phyloP scores from a whole-genome alignment of 441 rosid species.

The Flueggea neowawraea region DNA sequence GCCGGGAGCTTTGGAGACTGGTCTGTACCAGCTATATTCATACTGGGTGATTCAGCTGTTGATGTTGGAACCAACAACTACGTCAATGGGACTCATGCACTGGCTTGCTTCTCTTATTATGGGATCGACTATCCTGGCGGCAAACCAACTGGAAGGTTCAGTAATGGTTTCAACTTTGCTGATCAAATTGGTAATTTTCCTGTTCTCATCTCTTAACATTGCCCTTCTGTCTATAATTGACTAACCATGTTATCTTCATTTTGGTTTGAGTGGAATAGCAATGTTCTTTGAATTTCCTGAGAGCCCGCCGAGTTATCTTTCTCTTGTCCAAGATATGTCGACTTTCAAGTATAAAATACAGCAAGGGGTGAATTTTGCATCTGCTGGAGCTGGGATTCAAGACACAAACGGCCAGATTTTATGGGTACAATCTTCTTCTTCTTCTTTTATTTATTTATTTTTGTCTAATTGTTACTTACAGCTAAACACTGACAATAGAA shows the following conservation, averaged over 20 bases:
- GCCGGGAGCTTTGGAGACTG: neutral
- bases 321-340: constrained; percentile 1
- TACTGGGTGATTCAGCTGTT: constrained; percentile 30
- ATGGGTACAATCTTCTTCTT: constrained; percentile 11
- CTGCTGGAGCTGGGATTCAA: constrained; percentile 29
- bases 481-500: too few relatives aligned
- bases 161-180: constrained; percentile 28
- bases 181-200: constrained; percentile 20
- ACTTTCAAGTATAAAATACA: constrained; percentile 17
- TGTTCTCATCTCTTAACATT: too few relatives aligned
- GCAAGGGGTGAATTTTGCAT: constrained; percentile 35
- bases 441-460: too few relatives aligned
- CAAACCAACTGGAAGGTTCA: constrained; percentile 27
- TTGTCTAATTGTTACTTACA: too few relatives aligned
- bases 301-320: constrained; percentile 22
- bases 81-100: constrained; percentile 2
- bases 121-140: constrained; percentile 29
- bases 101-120: constrained; percentile 20
- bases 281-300: constrained; percentile 20
- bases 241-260: too few relatives aligned
- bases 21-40: constrained; percentile 15
- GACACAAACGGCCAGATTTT: constrained; percentile 12
- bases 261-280: constrained; percentile 6
- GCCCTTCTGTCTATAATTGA: too few relatives aligned
- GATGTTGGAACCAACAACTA: constrained; percentile 36